Conservation (phyloP, 768 basidiomycete species). For the Russula abietina region DNA sequence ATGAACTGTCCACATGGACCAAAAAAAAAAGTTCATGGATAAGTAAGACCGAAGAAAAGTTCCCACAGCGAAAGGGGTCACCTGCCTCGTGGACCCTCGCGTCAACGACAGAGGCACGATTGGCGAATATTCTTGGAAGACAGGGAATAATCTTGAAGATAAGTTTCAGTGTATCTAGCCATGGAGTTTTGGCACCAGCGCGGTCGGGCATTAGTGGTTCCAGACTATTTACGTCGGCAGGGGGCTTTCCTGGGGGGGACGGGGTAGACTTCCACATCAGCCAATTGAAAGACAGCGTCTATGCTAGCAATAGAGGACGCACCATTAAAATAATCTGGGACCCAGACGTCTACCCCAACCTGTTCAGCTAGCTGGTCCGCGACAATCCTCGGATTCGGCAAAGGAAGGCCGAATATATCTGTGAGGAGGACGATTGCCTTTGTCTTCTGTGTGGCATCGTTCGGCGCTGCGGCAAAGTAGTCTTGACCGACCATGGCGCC, state of each 20-base stretch:
- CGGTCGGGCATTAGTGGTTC: slow-evolving; percentile 31
- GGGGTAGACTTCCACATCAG: not conserved
- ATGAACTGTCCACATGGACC: slow-evolving; percentile 33
- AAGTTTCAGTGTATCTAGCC: slow-evolving; percentile 26
- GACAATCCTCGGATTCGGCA: slow-evolving; percentile 50
- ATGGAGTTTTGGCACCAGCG: slow-evolving; percentile 27
- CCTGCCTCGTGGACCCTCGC: slow-evolving; percentile 28
- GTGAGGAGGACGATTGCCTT: slow-evolving; percentile 48
- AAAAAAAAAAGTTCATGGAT: not conserved
- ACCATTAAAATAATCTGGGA: slow-evolving; percentile 58
- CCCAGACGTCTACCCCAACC: slow-evolving; percentile 55
- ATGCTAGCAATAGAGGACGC: slow-evolving; percentile 5
- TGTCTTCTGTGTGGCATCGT: slow-evolving; percentile 23
- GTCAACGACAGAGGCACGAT: slow-evolving; percentile 31
- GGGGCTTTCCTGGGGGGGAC: slow-evolving; percentile 29
- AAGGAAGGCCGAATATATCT: slow-evolving; percentile 50
- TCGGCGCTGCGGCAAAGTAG: slow-evolving; percentile 38
- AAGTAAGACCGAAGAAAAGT: not conserved
- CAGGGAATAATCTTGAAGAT: slow-evolving; percentile 24
- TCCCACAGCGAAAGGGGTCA: not conserved
- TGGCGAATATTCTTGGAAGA: slow-evolving; percentile 24
- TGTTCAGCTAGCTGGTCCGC: slow-evolving; percentile 47
- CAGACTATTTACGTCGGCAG: slow-evolving; percentile 28
- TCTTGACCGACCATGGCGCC: slow-evolving; percentile 40
- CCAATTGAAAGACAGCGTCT: not conserved